A percentile compares a stretch with the other conserved stretches of the same genome.
Evolutionary conservation across 768 basidiomycete species (phyloP).

Genomic region (Coprinopsis sp.): DNA sequence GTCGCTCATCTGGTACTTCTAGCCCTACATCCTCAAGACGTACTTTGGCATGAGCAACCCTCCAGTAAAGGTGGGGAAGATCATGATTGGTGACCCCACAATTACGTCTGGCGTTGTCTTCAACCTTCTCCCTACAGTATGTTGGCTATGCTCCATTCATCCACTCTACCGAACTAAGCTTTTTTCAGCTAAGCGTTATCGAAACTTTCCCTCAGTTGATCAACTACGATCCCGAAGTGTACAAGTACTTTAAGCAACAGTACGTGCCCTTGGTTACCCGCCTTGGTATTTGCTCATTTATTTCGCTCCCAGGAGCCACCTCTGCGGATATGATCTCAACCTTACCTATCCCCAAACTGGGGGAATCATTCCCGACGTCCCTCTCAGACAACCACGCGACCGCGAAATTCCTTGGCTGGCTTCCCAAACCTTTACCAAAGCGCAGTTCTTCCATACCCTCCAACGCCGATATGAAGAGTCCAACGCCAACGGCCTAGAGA

Average conservation of each 20-base stretch:
- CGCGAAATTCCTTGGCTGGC: conserved; percentile 29
- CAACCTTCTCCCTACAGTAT: conserved; percentile 51
- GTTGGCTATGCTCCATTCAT: conserved; percentile 12
- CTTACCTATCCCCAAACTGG: conserved; percentile 65
- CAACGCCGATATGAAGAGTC: conserved; percentile 12
- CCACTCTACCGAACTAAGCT: conserved; percentile 1
- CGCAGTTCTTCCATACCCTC: conserved; percentile 17
- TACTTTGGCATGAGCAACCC: conserved; percentile 60
- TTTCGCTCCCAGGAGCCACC: conserved; percentile 38
- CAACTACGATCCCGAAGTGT: conserved; percentile 62
- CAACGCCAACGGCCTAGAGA: conserved; percentile 1
- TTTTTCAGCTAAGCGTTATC: conserved; percentile 55
- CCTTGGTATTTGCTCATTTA: not conserved
- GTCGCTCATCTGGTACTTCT: conserved; percentile 2
- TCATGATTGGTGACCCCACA: conserved; percentile 68
- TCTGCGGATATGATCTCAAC: conserved; percentile 64
- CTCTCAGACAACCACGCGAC: conserved; percentile 28
- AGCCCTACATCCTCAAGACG: conserved; percentile 76
- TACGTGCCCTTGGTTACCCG: conserved; percentile 26
- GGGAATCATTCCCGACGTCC: conserved; percentile 43
- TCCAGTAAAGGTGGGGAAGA: conserved; percentile 62
- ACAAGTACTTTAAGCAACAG: conserved; percentile 67
- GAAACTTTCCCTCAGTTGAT: conserved; percentile 77
- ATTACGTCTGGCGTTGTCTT: conserved; percentile 49
- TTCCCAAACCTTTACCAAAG: conserved; percentile 22